phyloP scores from a whole-genome alignment of 2,329 filamentous ascomycete genomes.

The Aspergillus sp. region DNA sequence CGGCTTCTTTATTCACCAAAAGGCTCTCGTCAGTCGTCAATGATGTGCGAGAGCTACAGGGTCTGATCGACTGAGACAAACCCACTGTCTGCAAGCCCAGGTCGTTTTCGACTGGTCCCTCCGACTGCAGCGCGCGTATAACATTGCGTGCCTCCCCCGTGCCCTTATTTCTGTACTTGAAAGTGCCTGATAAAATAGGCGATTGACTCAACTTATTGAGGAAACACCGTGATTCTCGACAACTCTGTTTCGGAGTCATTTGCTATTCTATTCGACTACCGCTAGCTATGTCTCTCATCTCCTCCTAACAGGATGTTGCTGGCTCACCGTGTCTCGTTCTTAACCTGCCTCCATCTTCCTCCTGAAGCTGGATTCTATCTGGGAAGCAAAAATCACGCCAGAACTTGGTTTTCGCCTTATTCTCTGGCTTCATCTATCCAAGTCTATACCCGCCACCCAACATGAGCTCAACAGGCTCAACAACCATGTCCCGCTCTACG shows the following conservation, averaged over 20 bases:
- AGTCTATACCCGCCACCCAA: background rate
- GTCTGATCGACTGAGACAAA: conserved; percentile 5
- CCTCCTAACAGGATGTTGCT: conserved; percentile 11
- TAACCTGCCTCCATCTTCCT: background rate
- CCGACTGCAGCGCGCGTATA: conserved; percentile 6
- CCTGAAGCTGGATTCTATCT: background rate
- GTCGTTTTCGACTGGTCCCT: background rate
- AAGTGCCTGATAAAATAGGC: background rate
- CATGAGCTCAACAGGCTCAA: conserved; percentile 5
- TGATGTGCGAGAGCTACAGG: conserved; percentile 6
- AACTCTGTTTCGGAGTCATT: conserved; percentile 10
- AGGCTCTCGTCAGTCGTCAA: background rate
- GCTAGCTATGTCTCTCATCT: conserved; percentile 2
- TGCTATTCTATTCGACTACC: conserved; percentile 9
- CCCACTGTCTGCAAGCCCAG: background rate
- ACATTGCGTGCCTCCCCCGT: background rate
- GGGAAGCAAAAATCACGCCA: background rate
- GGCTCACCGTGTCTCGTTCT: conserved; percentile 11
- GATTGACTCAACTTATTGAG: conserved; percentile 13
- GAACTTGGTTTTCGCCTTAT: background rate
- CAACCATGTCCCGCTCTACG: conserved; percentile 19
- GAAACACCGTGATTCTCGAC: conserved; percentile 3
- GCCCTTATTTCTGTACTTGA: background rate
- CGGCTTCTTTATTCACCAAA: conserved; percentile 4
- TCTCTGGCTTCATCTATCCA: background rate